A percentile compares a stretch with the other conserved stretches of the same genome.
Evolutionary conservation across 2,329 filamentous ascomycete genomes (phyloP).

Genomic region (Trichoderma hamatum): DNA sequence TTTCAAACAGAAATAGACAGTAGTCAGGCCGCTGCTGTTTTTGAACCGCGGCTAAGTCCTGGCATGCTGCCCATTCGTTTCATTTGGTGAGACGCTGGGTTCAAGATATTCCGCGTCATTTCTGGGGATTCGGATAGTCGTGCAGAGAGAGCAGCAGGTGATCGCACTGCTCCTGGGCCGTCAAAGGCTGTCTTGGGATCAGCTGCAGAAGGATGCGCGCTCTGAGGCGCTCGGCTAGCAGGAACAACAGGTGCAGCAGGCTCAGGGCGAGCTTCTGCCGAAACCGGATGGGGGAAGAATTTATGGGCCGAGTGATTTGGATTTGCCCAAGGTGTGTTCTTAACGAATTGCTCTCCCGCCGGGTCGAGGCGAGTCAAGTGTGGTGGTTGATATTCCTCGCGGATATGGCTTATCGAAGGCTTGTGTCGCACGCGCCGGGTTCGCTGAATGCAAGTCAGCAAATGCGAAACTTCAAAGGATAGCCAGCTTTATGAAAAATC

Average conservation of each 20-base stretch:
- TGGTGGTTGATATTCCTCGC: slow-evolving; percentile 53
- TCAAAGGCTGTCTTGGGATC: slow-evolving; percentile 36
- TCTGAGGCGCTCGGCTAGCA: slow-evolving; percentile 32
- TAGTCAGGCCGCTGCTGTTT: slow-evolving; percentile 41
- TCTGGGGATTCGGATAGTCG: slow-evolving; percentile 49
- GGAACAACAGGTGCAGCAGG: slow-evolving; percentile 24
- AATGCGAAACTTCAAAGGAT: slow-evolving; percentile 1
- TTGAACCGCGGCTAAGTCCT: slow-evolving; percentile 40
- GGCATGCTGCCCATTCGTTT: slow-evolving; percentile 41
- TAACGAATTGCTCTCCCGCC: slow-evolving; percentile 83
- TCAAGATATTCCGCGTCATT: slow-evolving; percentile 44
- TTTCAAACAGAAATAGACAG: slow-evolving; percentile 11
- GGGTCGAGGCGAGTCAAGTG: slow-evolving; percentile 58
- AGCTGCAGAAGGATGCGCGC: slow-evolving; percentile 28
- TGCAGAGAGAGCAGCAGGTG: slow-evolving; percentile 35
- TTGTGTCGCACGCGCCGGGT: slow-evolving; percentile 42
- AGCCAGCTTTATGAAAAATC: background rate
- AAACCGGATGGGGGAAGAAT: slow-evolving; percentile 44
- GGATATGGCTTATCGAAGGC: slow-evolving; percentile 43
- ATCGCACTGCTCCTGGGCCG: slow-evolving; percentile 32
- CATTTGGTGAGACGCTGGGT: slow-evolving; percentile 38
- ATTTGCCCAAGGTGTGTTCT: slow-evolving; percentile 91
- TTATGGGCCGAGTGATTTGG: slow-evolving; percentile 77
- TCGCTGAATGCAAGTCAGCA: slow-evolving; percentile 38
- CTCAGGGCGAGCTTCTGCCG: slow-evolving; percentile 28